Conservation (phyloP, 176 grass and related monocot species). For the Aegilops longissima region DNA sequence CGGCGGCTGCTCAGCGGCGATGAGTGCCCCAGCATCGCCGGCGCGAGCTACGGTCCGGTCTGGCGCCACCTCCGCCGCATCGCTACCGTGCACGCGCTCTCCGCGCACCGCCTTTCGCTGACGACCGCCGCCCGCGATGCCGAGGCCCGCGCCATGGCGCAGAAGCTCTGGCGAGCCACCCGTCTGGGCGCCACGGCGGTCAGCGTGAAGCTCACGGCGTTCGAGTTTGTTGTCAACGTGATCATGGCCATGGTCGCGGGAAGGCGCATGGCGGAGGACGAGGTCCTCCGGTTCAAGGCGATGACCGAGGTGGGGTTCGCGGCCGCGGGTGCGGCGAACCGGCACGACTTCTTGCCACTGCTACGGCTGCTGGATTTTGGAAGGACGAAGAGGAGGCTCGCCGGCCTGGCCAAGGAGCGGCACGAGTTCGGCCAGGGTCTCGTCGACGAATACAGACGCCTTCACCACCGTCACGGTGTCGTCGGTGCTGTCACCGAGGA, state of each 20-base stretch:
- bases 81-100: constrained; percentile 47
- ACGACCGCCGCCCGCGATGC: constrained; percentile 11
- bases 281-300: constrained; percentile 37
- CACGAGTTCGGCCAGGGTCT: constrained; percentile 42
- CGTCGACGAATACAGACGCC: constrained; percentile 47
- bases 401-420: constrained; percentile 27
- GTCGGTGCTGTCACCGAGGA: neutral
- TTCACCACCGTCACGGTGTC: neutral
- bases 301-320: constrained; percentile 41
- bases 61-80: constrained; percentile 80
- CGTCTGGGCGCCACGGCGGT: neutral
- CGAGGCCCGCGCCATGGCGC: constrained; percentile 28
- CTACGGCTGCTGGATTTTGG: constrained; percentile 49
- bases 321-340: constrained; percentile 37
- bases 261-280: constrained; percentile 21
- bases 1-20: constrained; percentile 22
- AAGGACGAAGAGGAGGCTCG: constrained; percentile 27
- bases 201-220: constrained; percentile 46
- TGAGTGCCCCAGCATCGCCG: constrained; percentile 26
- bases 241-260: constrained; percentile 63
- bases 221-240: constrained; percentile 39
- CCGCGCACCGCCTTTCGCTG: constrained; percentile 31
- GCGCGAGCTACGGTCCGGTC: constrained; percentile 21
- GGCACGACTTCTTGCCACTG: constrained; percentile 51
- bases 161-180: constrained; percentile 12